phyloP scores from a whole-genome alignment of 306 rosid genomes.

The Fragaria ananassa region DNA sequence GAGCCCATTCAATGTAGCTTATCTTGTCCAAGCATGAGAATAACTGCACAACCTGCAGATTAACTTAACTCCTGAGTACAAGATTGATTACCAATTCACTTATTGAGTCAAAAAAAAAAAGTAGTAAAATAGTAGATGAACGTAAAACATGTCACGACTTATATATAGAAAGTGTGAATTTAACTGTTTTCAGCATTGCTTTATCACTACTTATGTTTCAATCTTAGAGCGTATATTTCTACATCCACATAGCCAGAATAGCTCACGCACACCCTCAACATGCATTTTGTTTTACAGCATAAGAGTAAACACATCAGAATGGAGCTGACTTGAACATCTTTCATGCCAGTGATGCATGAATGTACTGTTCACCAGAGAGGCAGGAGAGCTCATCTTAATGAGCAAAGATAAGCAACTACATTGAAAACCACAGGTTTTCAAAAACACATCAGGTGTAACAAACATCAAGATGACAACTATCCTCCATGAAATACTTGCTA shows the following conservation, averaged over 20 bases:
- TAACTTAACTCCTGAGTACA: conserved; percentile 19
- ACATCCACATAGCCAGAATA: neutral
- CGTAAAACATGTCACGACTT: conserved; percentile 1
- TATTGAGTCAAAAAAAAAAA: neutral
- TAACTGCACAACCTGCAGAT: conserved; percentile 89
- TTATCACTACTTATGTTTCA: neutral
- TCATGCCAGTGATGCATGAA: neutral
- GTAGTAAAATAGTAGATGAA: conserved; percentile 10
- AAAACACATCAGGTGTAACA: neutral
- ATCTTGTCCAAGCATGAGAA: conserved; percentile 98
- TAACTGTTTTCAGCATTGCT: neutral
- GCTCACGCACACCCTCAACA: neutral
- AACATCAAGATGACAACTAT: neutral
- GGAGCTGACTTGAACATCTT: neutral
- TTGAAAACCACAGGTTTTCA: neutral
- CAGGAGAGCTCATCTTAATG: neutral
- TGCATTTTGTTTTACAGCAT: neutral
- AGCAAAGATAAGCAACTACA: neutral
- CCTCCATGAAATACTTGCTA: neutral
- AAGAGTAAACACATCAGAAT: conserved; percentile 7
- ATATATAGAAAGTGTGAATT: neutral
- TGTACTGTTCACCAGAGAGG: neutral
- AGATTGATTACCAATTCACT: conserved; percentile 15
- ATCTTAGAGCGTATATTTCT: neutral
- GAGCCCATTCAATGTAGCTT: conserved; percentile 97